These are phyloP conservation scores for Leucoagaricus sp. DNA, from an alignment of 1,284 basidiomycete species.

Conservation along the genomic window DNA sequence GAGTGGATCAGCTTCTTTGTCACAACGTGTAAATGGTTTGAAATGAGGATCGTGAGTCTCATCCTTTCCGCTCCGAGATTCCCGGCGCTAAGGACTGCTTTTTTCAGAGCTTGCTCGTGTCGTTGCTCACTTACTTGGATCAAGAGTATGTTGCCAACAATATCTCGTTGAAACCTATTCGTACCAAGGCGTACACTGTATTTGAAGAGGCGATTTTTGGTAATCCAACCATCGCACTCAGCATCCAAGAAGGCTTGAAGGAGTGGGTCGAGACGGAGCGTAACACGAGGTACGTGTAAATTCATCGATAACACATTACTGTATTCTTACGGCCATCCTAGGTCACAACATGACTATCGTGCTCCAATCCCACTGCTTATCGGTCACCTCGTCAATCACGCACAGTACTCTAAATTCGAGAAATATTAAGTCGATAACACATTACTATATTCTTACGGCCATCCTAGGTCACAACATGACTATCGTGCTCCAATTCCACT, in stretches of 20 bases:
- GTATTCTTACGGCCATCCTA: background rate
- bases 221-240: slow-evolving; percentile 44
- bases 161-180: slow-evolving; percentile 41
- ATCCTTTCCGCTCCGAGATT: background rate
- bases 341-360: slow-evolving; percentile 23
- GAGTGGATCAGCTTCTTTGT: slow-evolving; percentile 58
- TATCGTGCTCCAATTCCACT: slow-evolving; percentile 35
- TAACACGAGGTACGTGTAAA: slow-evolving; percentile 37
- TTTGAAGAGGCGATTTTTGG: slow-evolving; percentile 56
- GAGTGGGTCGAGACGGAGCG: slow-evolving; percentile 63
- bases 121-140: slow-evolving; percentile 64
- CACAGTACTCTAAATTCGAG: slow-evolving; percentile 59
- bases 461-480: slow-evolving; percentile 17
- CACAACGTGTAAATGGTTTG: slow-evolving; percentile 59
- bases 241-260: slow-evolving; percentile 49
- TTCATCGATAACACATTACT: background rate
- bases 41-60: slow-evolving; percentile 55
- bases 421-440: too few species aligned
- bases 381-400: slow-evolving; percentile 53
- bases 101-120: slow-evolving; percentile 56
- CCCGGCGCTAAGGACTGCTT: background rate
- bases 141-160: slow-evolving; percentile 50
- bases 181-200: slow-evolving; percentile 52
- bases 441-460: background rate
- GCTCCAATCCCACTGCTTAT: slow-evolving; percentile 47